Conservation (phyloP, 1,284 basidiomycete genomes). For the Schizopora paradoxa region DNA sequence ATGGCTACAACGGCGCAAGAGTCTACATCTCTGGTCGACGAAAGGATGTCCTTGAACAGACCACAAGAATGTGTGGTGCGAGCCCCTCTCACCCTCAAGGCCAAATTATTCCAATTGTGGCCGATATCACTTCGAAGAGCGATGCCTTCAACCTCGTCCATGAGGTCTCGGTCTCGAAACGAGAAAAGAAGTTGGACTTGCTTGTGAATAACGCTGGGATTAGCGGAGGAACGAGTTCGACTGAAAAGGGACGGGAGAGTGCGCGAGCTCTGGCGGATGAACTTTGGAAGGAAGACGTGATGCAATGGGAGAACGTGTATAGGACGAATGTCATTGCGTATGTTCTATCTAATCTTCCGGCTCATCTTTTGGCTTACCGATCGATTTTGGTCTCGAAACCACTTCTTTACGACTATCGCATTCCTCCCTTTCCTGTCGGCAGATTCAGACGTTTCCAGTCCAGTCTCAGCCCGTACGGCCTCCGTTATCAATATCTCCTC, state of each 20-base stretch:
- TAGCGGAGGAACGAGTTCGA: constrained; percentile 23
- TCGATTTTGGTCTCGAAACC: constrained; percentile 16
- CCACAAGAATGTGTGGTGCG: constrained; percentile 25
- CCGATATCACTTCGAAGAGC: constrained; percentile 32
- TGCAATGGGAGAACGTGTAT: constrained; percentile 34
- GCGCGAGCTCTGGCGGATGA: constrained; percentile 28
- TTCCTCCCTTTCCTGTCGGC: constrained; percentile 37
- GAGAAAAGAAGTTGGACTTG: constrained; percentile 34
- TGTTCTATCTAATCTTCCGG: constrained; percentile 4
- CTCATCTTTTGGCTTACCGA: constrained; percentile 4
- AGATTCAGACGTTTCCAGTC: too few species aligned
- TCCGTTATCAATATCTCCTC: constrained; percentile 35
- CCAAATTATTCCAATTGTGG: constrained; percentile 29
- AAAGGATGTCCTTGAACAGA: constrained; percentile 24
- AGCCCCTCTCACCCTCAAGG: constrained; percentile 28
- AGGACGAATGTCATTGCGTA: constrained; percentile 34
- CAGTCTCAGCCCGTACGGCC: constrained; percentile 24
- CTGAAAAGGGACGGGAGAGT: constrained; percentile 31
- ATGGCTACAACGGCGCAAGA: constrained; percentile 10
- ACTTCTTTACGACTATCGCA: constrained; percentile 33
- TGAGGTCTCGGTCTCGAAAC: constrained; percentile 28
- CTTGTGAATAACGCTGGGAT: constrained; percentile 38
- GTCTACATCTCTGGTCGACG: constrained; percentile 29
- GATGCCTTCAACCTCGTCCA: constrained; percentile 29
- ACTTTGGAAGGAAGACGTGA: constrained; percentile 30